Base-by-base conservation (phyloP, 176 grass and related monocot genomes). In the Tuctoria greenei region DNA sequence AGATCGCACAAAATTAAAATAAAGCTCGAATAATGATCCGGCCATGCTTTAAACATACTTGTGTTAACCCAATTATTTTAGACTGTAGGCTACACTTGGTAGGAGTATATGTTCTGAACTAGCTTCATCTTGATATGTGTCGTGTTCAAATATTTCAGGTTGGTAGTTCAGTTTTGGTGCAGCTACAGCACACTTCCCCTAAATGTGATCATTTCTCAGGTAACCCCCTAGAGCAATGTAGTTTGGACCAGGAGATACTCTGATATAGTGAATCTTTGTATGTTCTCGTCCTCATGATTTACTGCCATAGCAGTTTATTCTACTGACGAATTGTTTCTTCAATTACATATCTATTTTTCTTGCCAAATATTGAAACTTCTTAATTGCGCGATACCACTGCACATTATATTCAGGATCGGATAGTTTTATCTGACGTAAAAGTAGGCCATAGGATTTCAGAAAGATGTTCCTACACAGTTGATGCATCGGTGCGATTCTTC, bases 131-230 rank as follows among this genome's bases (percentile, higher is more conserved):
- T 25, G 8, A 64, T 64, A 25, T 34, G 13, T 61, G 13, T 34
- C 17, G 6, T 39, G 50, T 67, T 9, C 70, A 77, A 62, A 61
- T 14, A 55, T 86, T 92, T 27, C 82, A 94, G 95, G 86, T 16
- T 98, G 21, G 64, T 90, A 41, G 89, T 98, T 84, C 95, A 98
- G 56, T 87, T 98, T 70, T 98, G 95, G 95, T 94, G 91, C 84
- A 98, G 95, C 86, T 98, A 92, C 88, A 90, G 82, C 84, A 94
- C 91, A 38, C 85, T 98, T 65, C 95, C 95, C 18, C 79, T 92
- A 39, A 98, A 98, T 74, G 95, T 98, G 56, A 92, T 98, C 62
- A 94, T 98, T 64, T 88, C 89, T 65, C 95, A 98, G 95, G 95
- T 97, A 93, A 52, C 45, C 21, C 66, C 37, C 31, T 31, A 31